These are phyloP conservation scores for Trichoderma semiorbis DNA, from an alignment of 2,329 filamentous ascomycete species.

Conservation along the genomic window DNA sequence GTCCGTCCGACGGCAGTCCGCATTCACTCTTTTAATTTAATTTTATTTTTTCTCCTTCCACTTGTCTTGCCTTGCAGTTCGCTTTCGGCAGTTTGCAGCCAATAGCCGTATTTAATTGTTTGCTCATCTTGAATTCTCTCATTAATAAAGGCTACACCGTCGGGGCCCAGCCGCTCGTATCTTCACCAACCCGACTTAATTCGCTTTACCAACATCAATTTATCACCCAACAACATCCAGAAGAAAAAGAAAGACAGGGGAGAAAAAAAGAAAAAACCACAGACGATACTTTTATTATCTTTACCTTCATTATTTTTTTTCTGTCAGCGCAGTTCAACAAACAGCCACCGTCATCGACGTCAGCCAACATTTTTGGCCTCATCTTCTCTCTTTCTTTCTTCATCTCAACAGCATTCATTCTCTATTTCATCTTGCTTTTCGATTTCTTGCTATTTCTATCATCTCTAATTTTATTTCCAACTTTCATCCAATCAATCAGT, in stretches of 20 bases:
- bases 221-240: constrained; percentile 1
- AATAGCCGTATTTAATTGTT: not conserved
- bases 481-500: not conserved
- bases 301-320: not conserved
- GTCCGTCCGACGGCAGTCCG: not conserved
- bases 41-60: not conserved
- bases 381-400: not conserved
- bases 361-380: not conserved
- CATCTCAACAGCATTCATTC: not conserved
- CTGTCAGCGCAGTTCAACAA: not conserved
- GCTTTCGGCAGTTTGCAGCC: constrained; percentile 15
- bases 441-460: not conserved
- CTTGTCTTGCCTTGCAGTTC: not conserved
- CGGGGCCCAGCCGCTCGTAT: not conserved
- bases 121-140: not conserved
- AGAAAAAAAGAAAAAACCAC: not conserved
- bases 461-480: not conserved
- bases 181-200: not conserved
- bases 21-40: not conserved
- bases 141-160: not conserved
- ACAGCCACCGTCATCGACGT: not conserved
- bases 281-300: not conserved
- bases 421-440: not conserved
- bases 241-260: not conserved
- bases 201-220: not conserved